Conservation (phyloP, 2,329 filamentous ascomycete species). For the Aureobasidium sp. region DNA sequence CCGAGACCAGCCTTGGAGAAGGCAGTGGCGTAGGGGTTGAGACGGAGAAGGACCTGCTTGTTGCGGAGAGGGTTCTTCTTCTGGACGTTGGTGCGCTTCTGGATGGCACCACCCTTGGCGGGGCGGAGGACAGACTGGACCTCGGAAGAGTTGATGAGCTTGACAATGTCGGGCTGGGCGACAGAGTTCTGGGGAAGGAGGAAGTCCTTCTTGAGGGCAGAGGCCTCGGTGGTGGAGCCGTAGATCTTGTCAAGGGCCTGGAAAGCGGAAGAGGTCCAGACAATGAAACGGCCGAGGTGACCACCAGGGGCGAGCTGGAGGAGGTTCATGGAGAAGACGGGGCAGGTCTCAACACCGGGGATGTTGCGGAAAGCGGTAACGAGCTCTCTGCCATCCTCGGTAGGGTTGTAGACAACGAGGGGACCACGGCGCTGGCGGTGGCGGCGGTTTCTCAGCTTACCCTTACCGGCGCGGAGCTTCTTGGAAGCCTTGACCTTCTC, state of each 20-base stretch:
- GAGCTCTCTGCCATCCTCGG: slow-evolving; percentile 90
- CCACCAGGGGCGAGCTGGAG: slow-evolving; percentile 98
- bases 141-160: slow-evolving; percentile 99
- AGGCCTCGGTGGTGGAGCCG: slow-evolving; percentile 81
- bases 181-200: slow-evolving; percentile 88
- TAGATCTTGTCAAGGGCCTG: slow-evolving; percentile 95
- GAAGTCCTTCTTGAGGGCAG: slow-evolving; percentile 98
- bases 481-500: too few relatives aligned
- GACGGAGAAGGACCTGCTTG: slow-evolving; percentile 96
- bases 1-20: slow-evolving; percentile 83
- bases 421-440: slow-evolving; percentile 97
- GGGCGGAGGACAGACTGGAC: slow-evolving; percentile 92
- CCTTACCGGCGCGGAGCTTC: slow-evolving; percentile 98
- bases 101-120: slow-evolving; percentile 80
- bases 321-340: slow-evolving; percentile 92
- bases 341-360: slow-evolving; percentile 91
- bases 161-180: slow-evolving; percentile 87
- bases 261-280: slow-evolving; percentile 98
- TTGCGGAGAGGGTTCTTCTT: slow-evolving; percentile 99
- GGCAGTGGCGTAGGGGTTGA: slow-evolving; percentile 94
- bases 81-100: slow-evolving; percentile 85
- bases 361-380: slow-evolving; percentile 97
- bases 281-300: slow-evolving; percentile 96
- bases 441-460: slow-evolving; percentile 94
- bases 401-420: slow-evolving; percentile 94